These are phyloP conservation scores for Neonectria neomacrospora DNA, from an alignment of 2,329 filamentous ascomycete genomes.

Conservation along the genomic window DNA sequence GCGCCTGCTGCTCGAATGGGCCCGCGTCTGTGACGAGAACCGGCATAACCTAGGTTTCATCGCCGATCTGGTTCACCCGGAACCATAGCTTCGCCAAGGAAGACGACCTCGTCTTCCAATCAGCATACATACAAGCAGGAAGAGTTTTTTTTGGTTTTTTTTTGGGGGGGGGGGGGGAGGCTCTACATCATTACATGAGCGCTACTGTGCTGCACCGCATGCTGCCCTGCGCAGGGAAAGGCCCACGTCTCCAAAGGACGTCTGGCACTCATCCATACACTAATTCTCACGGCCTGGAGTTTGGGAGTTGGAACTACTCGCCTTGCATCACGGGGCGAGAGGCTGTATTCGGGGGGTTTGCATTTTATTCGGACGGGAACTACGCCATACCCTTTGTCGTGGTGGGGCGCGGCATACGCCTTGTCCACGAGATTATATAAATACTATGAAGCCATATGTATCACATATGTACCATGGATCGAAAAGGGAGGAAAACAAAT, in stretches of 20 bases:
- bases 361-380: slow-evolving; percentile 8
- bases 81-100: slow-evolving; percentile 21
- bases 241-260: slow-evolving; percentile 12
- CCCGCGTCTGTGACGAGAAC: slow-evolving; percentile 59
- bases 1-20: slow-evolving; percentile 69
- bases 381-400: background rate
- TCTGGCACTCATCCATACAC: slow-evolving; percentile 31
- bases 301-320: slow-evolving; percentile 28
- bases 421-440: slow-evolving; percentile 12
- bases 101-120: slow-evolving; percentile 22
- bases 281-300: slow-evolving; percentile 43
- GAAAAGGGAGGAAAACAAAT: slow-evolving; percentile 27
- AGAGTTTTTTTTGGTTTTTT: slow-evolving; percentile 14
- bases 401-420: background rate
- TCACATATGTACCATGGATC: slow-evolving; percentile 26
- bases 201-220: slow-evolving; percentile 9
- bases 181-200: slow-evolving; percentile 16
- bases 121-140: slow-evolving; percentile 24
- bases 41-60: slow-evolving; percentile 57
- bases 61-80: slow-evolving; percentile 51
- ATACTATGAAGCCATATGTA: slow-evolving; percentile 26
- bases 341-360: slow-evolving; percentile 7
- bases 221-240: slow-evolving; percentile 16
- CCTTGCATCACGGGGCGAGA: background rate
- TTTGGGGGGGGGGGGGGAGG: no score